Evolutionary conservation across 2,329 filamentous ascomycete species (phyloP).

Genomic region (Phialophora macrospora): DNA sequence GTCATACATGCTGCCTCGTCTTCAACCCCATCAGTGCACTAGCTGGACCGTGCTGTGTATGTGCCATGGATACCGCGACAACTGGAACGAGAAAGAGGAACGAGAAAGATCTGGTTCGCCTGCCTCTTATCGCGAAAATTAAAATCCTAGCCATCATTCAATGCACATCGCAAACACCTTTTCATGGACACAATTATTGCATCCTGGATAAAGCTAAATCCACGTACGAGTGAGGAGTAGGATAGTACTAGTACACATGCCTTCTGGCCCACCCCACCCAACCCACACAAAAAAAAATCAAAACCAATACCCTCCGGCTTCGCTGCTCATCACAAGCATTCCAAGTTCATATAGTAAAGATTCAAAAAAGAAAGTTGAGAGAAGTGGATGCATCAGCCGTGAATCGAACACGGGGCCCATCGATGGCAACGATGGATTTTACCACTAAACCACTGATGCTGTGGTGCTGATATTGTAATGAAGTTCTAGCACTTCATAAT

Average conservation of each 20-base stretch:
- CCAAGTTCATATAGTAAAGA: no score
- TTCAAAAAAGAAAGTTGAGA: neutral
- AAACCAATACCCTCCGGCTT: neutral
- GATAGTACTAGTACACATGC: no score
- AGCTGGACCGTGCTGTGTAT: neutral
- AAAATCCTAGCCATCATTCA: neutral
- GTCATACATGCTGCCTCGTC: neutral
- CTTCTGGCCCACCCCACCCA: no score
- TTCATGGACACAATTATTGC: no score
- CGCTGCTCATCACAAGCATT: no score
- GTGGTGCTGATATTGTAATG: neutral
- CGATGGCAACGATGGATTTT: conserved; percentile 32
- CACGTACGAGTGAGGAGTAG: no score
- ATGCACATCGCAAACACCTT: neutral
- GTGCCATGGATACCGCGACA: neutral
- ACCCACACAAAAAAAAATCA: neutral
- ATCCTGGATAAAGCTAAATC: no score
- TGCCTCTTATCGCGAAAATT: neutral
- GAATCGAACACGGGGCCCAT: conserved; percentile 34
- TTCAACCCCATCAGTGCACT: neutral
- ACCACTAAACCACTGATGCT: conserved; percentile 26
- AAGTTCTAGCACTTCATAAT: no score
- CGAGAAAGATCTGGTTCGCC: neutral
- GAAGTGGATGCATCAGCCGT: conserved; percentile 15
- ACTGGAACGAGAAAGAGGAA: neutral